phyloP scores from a whole-genome alignment of 2,329 filamentous ascomycete genomes.

The Chaetomiaceae sp. region DNA sequence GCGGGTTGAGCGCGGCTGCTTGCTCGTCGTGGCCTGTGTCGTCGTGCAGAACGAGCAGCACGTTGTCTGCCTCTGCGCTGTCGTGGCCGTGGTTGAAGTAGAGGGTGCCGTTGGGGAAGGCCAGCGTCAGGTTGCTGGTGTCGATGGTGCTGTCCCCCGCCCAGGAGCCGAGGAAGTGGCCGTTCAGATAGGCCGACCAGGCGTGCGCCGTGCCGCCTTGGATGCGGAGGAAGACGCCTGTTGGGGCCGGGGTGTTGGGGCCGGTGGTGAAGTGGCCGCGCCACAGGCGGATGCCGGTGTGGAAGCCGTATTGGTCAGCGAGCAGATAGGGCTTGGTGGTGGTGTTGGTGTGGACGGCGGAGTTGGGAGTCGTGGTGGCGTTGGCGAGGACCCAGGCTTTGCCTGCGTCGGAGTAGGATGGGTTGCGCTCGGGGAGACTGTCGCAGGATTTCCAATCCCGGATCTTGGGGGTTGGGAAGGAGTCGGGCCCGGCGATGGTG shows the following conservation, averaged over 20 bases:
- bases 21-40: conserved; percentile 6
- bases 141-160: neutral
- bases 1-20: neutral
- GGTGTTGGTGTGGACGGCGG: neutral
- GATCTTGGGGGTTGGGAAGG: neutral
- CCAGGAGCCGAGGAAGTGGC: neutral
- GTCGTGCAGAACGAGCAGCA: conserved; percentile 1
- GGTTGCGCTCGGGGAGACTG: conserved; percentile 1
- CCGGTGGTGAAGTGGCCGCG: neutral
- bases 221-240: neutral
- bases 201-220: conserved; percentile 3
- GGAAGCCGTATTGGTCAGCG: conserved; percentile 5
- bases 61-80: no score
- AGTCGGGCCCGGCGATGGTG: neutral
- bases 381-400: neutral
- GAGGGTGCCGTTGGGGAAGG: neutral
- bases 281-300: conserved; percentile 8
- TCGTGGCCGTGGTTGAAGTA: no score
- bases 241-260: neutral
- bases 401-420: neutral
- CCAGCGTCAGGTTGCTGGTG: neutral
- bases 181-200: conserved; percentile 6
- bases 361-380: neutral
- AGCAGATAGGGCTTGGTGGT: neutral
- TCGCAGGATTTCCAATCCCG: conserved; percentile 6